phyloP scores from a whole-genome alignment of 2,329 filamentous ascomycete genomes.

The Didymella pomorum region DNA sequence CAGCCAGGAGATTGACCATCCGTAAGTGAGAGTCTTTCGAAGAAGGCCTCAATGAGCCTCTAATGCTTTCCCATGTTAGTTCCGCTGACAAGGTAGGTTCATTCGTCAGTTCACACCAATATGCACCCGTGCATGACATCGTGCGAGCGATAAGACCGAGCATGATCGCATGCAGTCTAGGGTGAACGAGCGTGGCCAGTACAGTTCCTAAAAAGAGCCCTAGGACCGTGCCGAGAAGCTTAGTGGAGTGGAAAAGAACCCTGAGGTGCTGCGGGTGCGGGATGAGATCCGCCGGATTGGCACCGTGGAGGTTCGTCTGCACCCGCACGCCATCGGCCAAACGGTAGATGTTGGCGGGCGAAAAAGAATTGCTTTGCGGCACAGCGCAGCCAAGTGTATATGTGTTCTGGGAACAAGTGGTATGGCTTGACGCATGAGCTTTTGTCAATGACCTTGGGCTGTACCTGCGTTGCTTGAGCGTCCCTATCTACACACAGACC shows the following conservation, averaged over 20 bases:
- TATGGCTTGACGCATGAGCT: neutral
- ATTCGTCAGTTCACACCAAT: constrained; percentile 1
- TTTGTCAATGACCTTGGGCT: neutral
- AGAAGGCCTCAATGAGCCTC: neutral
- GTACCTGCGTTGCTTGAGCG: neutral
- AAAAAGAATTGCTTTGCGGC: neutral
- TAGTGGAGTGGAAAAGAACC: constrained; percentile 4
- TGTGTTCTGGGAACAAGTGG: neutral
- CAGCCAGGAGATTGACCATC: neutral
- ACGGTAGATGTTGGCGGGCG: neutral
- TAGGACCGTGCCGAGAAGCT: constrained; percentile 9
- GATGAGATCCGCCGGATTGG: constrained; percentile 11
- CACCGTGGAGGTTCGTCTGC: constrained; percentile 4
- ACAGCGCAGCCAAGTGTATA: neutral
- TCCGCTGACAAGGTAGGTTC: neutral
- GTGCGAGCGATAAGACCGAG: constrained; percentile 11
- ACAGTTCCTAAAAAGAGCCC: neutral
- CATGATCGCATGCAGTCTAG: constrained; percentile 2
- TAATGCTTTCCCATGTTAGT: neutral
- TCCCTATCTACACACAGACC: neutral
- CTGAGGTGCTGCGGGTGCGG: neutral
- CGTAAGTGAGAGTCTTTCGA: neutral
- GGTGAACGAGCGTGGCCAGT: constrained; percentile 1
- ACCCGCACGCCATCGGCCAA: neutral
- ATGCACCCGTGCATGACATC: constrained; percentile 11